Percentiles rank a stretch among this genome's conserved stretches.
Evolutionary conservation across 345 rosid genomes (phyloP).

Genomic region (Tarenaya hassleriana): DNA sequence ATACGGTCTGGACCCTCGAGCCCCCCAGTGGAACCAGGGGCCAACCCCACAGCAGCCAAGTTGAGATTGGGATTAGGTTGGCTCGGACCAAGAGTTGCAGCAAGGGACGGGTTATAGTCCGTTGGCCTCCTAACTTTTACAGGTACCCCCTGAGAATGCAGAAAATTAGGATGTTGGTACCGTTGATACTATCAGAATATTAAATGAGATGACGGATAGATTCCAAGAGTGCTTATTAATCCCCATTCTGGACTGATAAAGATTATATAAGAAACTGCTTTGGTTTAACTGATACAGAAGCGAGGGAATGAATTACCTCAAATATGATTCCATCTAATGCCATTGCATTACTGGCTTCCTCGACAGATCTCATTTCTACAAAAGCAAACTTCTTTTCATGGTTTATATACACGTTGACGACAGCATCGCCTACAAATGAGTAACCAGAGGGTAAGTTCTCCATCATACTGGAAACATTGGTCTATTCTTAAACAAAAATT

Average conservation of each 20-base stretch:
- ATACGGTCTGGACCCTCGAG: slow-evolving; percentile 99
- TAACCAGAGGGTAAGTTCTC: slow-evolving; percentile 9
- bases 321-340: slow-evolving; percentile 94
- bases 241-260: background rate
- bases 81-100: slow-evolving; percentile 97
- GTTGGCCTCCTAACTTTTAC: slow-evolving; percentile 99
- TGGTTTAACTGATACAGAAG: background rate
- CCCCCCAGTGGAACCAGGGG: slow-evolving; percentile 91
- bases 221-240: too few relatives aligned
- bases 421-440: slow-evolving; percentile 74
- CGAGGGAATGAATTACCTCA: slow-evolving; percentile 47
- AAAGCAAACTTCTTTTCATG: slow-evolving; percentile 99
- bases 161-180: slow-evolving; percentile 14
- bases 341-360: slow-evolving; percentile 99
- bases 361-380: slow-evolving; percentile 99
- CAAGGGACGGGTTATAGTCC: slow-evolving; percentile 93
- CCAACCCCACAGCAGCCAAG: slow-evolving; percentile 85
- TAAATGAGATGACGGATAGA: too few relatives aligned
- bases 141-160: slow-evolving; percentile 71
- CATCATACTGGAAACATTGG: background rate
- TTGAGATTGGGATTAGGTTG: slow-evolving; percentile 94
- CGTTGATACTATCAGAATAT: too few relatives aligned
- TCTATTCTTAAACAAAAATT: background rate
- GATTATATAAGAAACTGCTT: background rate
- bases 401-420: slow-evolving; percentile 96